Evolutionary conservation across 2,329 filamentous ascomycete species (phyloP).

Genomic region (Alternaria longipes): DNA sequence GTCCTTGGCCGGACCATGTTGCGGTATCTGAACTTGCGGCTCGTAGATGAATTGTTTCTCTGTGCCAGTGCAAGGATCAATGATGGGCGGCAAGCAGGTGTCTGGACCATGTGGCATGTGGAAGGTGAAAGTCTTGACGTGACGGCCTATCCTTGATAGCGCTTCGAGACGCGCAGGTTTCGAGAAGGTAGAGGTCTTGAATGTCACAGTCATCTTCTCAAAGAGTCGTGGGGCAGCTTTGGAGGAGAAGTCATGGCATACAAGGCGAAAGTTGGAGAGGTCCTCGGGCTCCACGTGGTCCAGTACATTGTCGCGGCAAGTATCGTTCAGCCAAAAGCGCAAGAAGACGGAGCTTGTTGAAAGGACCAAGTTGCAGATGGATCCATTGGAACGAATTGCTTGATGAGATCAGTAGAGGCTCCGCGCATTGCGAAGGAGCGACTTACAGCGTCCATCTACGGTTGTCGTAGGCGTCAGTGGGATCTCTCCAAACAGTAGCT

Average conservation of each 20-base stretch:
- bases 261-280: slow-evolving; percentile 65
- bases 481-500: slow-evolving; percentile 61
- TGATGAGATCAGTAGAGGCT: slow-evolving; percentile 30
- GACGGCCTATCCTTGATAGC: slow-evolving; percentile 77
- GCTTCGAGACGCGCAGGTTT: slow-evolving; percentile 76
- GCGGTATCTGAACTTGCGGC: slow-evolving; percentile 71
- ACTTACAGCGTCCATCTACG: slow-evolving; percentile 50
- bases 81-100: slow-evolving; percentile 84
- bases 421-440: slow-evolving; percentile 10
- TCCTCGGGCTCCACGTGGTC: slow-evolving; percentile 54
- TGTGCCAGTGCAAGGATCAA: slow-evolving; percentile 78
- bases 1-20: slow-evolving; percentile 64
- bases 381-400: slow-evolving; percentile 57
- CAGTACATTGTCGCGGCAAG: slow-evolving; percentile 57
- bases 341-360: slow-evolving; percentile 60
- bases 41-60: slow-evolving; percentile 85
- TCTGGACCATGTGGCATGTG: slow-evolving; percentile 77
- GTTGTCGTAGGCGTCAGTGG: slow-evolving; percentile 54
- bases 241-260: slow-evolving; percentile 75
- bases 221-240: slow-evolving; percentile 76
- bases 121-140: slow-evolving; percentile 82
- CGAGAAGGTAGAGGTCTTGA: slow-evolving; percentile 78
- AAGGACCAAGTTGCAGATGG: slow-evolving; percentile 60
- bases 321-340: slow-evolving; percentile 60
- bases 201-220: slow-evolving; percentile 73